Percentiles rank a stretch among this genome's conserved stretches.
phyloP scores from a whole-genome alignment of 305 asterid species.

The Plantago coronopus region DNA sequence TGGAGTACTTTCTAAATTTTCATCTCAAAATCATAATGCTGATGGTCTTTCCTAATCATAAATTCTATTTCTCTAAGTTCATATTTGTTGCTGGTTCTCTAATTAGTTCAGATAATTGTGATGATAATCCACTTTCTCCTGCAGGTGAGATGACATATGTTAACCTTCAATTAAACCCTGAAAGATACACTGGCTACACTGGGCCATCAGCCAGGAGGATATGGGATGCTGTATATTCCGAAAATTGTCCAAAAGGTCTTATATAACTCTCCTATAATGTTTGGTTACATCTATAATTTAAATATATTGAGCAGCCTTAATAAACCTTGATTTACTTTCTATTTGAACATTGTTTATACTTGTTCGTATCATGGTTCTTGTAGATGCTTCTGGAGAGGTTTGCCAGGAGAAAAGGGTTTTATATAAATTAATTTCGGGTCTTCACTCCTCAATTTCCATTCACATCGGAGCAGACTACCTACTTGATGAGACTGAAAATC shows the following conservation, averaged over 20 bases:
- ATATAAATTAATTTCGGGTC: conserved; percentile 91
- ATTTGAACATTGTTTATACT: conserved; percentile 14
- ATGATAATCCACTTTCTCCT: conserved; percentile 24
- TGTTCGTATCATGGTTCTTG: conserved; percentile 17
- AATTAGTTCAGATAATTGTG: conserved; percentile 6
- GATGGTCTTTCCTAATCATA: background rate
- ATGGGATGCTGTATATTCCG: conserved; percentile 94
- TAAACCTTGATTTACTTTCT: conserved; percentile 5
- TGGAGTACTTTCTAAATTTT: background rate
- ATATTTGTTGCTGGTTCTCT: background rate
- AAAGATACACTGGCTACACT: conserved; percentile 88
- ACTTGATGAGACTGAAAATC: conserved; percentile 71
- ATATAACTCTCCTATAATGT: conserved; percentile 1
- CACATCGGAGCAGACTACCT: conserved; percentile 88
- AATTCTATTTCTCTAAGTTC: background rate
- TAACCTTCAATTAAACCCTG: conserved; percentile 86
- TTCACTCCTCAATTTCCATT: conserved; percentile 87
- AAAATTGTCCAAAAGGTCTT: conserved; percentile 84
- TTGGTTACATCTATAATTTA: conserved; percentile 7
- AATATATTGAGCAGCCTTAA: background rate
- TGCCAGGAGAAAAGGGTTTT: conserved; percentile 86
- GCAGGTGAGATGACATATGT: conserved; percentile 97
- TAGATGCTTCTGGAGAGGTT: conserved; percentile 80
- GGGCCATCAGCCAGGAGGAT: conserved; percentile 95
- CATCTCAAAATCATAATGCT: background rate